These are phyloP conservation scores for Pezizomycotina sp. DNA, from an alignment of 2,329 filamentous ascomycete genomes.

Conservation along the genomic window DNA sequence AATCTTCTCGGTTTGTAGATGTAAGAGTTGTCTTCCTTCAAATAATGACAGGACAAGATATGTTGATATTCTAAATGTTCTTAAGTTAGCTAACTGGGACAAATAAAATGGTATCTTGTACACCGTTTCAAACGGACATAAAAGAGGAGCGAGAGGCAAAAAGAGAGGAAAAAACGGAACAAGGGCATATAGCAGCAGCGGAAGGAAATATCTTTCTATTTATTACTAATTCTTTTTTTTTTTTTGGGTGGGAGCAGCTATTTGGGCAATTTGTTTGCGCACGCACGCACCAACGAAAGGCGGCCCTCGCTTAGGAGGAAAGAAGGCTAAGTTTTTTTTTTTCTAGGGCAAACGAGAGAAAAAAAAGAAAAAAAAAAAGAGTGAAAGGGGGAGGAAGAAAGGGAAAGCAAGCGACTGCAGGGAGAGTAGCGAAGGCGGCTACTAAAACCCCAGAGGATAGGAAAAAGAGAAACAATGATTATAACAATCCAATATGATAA, in stretches of 20 bases:
- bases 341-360: constrained; percentile 9
- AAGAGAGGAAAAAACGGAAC: too few species aligned
- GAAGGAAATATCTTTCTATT: constrained; percentile 11
- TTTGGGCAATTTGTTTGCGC: constrained; percentile 1
- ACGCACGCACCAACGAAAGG: not conserved
- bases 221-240: constrained; percentile 13
- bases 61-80: constrained; percentile 4
- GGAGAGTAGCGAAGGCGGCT: too few species aligned
- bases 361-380: constrained; percentile 14
- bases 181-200: not conserved
- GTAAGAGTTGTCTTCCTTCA: not conserved
- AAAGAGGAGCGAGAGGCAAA: constrained; percentile 1
- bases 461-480: too few species aligned
- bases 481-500: too few species aligned
- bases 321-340: constrained; percentile 15
- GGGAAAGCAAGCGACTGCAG: too few species aligned
- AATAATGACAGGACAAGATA: constrained; percentile 1
- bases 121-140: constrained; percentile 1
- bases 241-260: constrained; percentile 1
- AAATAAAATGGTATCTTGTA: not conserved
- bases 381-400: constrained; percentile 8
- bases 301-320: constrained; percentile 11
- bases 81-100: not conserved
- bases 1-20: constrained; percentile 10
- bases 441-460: too few species aligned